Base-by-base conservation (phyloP, 2,329 filamentous ascomycete species). In the Ascochyta clinopodiicola region DNA sequence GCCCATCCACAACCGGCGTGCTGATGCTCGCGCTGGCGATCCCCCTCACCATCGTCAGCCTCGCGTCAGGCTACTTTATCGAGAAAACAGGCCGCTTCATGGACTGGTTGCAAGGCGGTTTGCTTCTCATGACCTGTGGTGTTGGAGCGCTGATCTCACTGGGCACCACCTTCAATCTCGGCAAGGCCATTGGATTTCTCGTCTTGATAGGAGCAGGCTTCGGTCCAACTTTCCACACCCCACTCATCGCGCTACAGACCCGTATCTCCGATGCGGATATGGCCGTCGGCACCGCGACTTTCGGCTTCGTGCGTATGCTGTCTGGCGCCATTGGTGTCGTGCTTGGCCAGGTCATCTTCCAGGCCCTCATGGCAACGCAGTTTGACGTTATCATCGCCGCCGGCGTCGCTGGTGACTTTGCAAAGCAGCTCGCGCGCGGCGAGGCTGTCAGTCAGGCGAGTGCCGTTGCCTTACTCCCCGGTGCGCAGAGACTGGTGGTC, bases 1-100 rank as follows among this genome's bases (percentile, higher is more conserved):
- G 80, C 0, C 85, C 88, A 0, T 77, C 88, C 35, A 77, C 79
- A 10, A 87, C 85, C 0, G 81, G 80, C 52, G 61, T 88, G 0
- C 81, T 87, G 25, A 80, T 89, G 38, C 78, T 91, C 1, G 86
- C 88, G 0, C 81, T 87, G 25, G 84, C 71, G 0, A 56, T 78
- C 17, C 71, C 74, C 0, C 77, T 81, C 44, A 79, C 82, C 1
- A 49, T 77, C 4, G 67, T 78, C 0, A 80, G 77, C n/a, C 76
- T 84, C 17, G 44, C 73, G 1, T 75, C 75, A 0, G 84, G 83
- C 0, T 56, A 80, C 25, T 64, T 78, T 59, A 80, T 81, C 31
- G 73, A 77, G 43, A 78, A 77, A 39, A 77, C 74, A 0, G 79
- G 79, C 15, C 68, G 69, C 27, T 81, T 78, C 57, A 63, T 79